phyloP scores from a whole-genome alignment of 2,329 filamentous ascomycete species.

The Fusarium annulatum region DNA sequence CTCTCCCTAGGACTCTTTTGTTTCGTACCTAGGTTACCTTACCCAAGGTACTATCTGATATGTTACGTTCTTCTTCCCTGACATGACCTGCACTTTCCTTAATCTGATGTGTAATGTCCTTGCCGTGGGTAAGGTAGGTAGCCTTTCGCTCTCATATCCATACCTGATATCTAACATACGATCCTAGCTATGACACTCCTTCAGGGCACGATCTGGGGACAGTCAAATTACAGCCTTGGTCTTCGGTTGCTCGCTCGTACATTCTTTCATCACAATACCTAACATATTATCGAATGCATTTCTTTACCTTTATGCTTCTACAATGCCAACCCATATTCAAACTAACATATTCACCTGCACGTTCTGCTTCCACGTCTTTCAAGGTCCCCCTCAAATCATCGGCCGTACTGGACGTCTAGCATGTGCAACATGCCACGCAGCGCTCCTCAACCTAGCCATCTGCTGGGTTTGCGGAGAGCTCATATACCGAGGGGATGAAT shows the following conservation, averaged over 20 bases:
- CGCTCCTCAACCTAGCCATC: slow-evolving; percentile 64
- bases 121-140: too few relatives aligned
- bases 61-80: background rate
- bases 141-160: background rate
- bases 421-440: slow-evolving; percentile 59
- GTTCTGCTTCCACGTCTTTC: slow-evolving; percentile 62
- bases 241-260: background rate
- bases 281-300: background rate
- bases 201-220: too few relatives aligned
- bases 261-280: slow-evolving; percentile 6
- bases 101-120: too few relatives aligned
- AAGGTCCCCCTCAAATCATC: slow-evolving; percentile 53
- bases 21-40: background rate
- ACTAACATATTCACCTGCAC: slow-evolving; percentile 63
- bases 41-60: background rate
- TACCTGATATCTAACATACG: background rate
- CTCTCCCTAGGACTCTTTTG: background rate
- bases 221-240: background rate
- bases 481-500: slow-evolving; percentile 64
- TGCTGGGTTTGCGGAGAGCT: slow-evolving; percentile 69
- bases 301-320: background rate
- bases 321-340: slow-evolving; percentile 22
- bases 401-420: slow-evolving; percentile 61
- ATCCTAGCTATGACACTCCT: background rate
- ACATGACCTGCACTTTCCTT: slow-evolving; percentile 5